Conservation (phyloP, 495 filamentous ascomycete genomes). For the Xylaria curta region DNA sequence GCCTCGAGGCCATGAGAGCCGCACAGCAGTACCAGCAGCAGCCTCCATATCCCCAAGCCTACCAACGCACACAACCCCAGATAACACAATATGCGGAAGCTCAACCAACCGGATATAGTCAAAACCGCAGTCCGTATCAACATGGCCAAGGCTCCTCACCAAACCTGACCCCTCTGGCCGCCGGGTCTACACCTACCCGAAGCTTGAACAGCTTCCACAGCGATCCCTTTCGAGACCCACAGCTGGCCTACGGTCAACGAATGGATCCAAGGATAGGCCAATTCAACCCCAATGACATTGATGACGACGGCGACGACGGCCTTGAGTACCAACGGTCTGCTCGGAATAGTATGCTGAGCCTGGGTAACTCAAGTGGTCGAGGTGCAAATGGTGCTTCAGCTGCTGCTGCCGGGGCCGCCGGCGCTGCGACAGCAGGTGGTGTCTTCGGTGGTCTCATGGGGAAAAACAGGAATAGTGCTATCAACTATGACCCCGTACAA, state of each 20-base stretch:
- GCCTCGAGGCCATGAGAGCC: slow-evolving; percentile 67
- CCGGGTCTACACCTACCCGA: slow-evolving; percentile 33
- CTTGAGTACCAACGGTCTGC: slow-evolving; percentile 58
- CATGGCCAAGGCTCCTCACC: slow-evolving; percentile 28
- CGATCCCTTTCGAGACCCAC: slow-evolving; percentile 41
- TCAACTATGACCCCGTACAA: slow-evolving; percentile 49
- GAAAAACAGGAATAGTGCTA: slow-evolving; percentile 41
- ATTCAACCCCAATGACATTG: slow-evolving; percentile 80
- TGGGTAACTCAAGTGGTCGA: slow-evolving; percentile 49
- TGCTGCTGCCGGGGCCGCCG: slow-evolving; percentile 53
- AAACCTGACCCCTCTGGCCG: slow-evolving; percentile 26
- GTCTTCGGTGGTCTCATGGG: slow-evolving; percentile 53
- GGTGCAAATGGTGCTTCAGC: slow-evolving; percentile 41
- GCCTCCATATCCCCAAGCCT: slow-evolving; percentile 41
- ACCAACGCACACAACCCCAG: slow-evolving; percentile 40
- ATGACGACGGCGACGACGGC: slow-evolving; percentile 86
- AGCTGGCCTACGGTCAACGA: slow-evolving; percentile 38
- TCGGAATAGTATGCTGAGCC: slow-evolving; percentile 60
- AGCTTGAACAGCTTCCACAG: slow-evolving; percentile 36
- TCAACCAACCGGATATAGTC: slow-evolving; percentile 34
- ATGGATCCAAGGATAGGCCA: slow-evolving; percentile 58
- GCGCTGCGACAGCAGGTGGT: slow-evolving; percentile 50
- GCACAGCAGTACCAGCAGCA: slow-evolving; percentile 46
- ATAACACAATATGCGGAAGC: slow-evolving; percentile 29
- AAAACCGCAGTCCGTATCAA: slow-evolving; percentile 21